phyloP scores from a whole-genome alignment of 345 rosid species.

The Euphorbia peplus region DNA sequence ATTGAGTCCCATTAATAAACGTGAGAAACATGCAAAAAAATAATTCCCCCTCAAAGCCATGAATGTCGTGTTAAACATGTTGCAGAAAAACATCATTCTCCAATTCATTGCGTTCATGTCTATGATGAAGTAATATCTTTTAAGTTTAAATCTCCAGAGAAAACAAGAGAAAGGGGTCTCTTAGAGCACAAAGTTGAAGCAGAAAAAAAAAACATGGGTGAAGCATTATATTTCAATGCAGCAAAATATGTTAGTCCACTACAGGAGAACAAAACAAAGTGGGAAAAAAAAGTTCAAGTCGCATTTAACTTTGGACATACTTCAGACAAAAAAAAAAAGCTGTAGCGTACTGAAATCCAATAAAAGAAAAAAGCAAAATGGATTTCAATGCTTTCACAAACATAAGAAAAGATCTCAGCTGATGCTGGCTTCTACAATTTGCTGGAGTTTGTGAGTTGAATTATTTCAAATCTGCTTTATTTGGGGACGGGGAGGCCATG shows the following conservation, averaged over 20 bases:
- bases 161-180: too few relatives aligned
- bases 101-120: too few relatives aligned
- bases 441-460: neutral
- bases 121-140: too few relatives aligned
- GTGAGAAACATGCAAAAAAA: too few relatives aligned
- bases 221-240: neutral
- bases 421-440: neutral
- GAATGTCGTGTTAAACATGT: too few relatives aligned
- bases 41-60: too few relatives aligned
- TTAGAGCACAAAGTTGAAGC: neutral
- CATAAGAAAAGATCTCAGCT: neutral
- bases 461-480: neutral
- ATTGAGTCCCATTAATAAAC: too few relatives aligned
- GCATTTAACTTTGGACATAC: neutral
- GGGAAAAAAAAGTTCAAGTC: neutral
- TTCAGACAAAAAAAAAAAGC: neutral
- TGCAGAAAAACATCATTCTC: too few relatives aligned
- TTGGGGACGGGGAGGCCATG: constrained; percentile 4
- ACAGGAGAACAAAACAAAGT: too few relatives aligned
- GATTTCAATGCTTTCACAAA: neutral
- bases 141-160: too few relatives aligned
- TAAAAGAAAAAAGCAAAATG: neutral
- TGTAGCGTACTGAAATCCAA: neutral
- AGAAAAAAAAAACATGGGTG: neutral
- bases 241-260: neutral